Percentiles rank a stretch among this genome's conserved stretches.
phyloP scores from a whole-genome alignment of 2,329 filamentous ascomycete genomes.

The Microascus cirrosus region DNA sequence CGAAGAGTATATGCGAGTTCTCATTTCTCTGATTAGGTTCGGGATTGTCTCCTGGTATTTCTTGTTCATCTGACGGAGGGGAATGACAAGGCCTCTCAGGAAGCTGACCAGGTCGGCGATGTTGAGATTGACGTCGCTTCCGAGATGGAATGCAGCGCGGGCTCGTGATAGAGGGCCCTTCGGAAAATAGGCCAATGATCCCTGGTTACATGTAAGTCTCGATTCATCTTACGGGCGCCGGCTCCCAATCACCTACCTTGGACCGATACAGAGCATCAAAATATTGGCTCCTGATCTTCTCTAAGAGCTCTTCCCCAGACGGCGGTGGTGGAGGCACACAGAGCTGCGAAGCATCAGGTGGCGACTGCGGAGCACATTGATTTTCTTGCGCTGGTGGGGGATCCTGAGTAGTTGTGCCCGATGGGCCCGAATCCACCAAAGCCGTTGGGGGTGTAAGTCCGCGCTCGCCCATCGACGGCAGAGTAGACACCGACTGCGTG shows the following conservation, averaged over 20 bases:
- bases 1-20: slow-evolving; percentile 43
- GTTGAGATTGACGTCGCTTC: slow-evolving; percentile 47
- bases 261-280: slow-evolving; percentile 52
- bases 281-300: slow-evolving; percentile 47
- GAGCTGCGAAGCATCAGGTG: not conserved
- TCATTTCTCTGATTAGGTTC: slow-evolving; percentile 46
- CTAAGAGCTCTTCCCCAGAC: slow-evolving; percentile 21
- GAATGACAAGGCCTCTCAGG: slow-evolving; percentile 56
- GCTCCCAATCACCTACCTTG: slow-evolving; percentile 32
- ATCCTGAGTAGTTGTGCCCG: not conserved
- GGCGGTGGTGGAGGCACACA: slow-evolving; percentile 1
- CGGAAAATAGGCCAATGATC: slow-evolving; percentile 71
- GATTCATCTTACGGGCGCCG: not conserved
- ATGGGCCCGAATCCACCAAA: not conserved
- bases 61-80: slow-evolving; percentile 59
- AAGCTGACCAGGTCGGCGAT: slow-evolving; percentile 56
- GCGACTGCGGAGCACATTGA: not conserved
- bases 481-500: slow-evolving; percentile 28
- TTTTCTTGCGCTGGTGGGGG: not conserved
- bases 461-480: slow-evolving; percentile 4
- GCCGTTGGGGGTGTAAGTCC: not conserved
- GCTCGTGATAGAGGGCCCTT: slow-evolving; percentile 72
- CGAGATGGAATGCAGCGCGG: slow-evolving; percentile 56
- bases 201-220: slow-evolving; percentile 27
- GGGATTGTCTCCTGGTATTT: slow-evolving; percentile 68